These are phyloP conservation scores for Gaultheria prostrata DNA, from an alignment of 148 eudicot genomes.

Conservation along the genomic window DNA sequence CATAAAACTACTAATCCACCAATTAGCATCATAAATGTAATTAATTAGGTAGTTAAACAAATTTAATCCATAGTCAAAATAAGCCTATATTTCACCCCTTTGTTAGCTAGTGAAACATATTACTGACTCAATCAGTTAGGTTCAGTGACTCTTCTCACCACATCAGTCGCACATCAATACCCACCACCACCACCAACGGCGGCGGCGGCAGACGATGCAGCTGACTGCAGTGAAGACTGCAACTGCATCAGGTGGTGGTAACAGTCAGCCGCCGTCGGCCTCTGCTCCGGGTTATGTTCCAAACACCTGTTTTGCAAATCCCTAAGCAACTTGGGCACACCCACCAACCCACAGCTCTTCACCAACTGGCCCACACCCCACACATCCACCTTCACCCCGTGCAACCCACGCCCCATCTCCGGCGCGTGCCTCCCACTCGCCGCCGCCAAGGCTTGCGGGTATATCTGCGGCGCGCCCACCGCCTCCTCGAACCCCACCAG, in stretches of 20 bases:
- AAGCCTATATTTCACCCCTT: background rate
- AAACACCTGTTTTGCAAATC: conserved; percentile 67
- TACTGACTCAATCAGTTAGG: background rate
- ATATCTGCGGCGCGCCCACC: conserved; percentile 65
- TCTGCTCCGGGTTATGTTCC: conserved; percentile 68
- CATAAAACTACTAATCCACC: background rate
- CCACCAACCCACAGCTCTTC: conserved; percentile 56
- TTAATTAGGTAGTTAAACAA: background rate
- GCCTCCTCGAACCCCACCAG: conserved; percentile 72
- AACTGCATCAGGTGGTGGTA: conserved; percentile 84
- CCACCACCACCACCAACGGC: background rate
- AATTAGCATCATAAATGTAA: background rate
- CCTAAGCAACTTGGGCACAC: conserved; percentile 37
- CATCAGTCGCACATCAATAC: conserved; percentile 15
- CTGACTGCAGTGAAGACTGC: conserved; percentile 56
- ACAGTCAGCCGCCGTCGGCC: conserved; percentile 93
- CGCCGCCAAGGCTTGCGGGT: conserved; percentile 30
- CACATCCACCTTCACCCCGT: conserved; percentile 85
- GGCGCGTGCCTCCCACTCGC: conserved; percentile 51
- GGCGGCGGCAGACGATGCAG: background rate
- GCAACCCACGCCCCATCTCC: conserved; percentile 76
- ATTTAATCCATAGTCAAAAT: background rate
- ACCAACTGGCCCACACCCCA: conserved; percentile 78
- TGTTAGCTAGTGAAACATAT: background rate
- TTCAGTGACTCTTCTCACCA: background rate